Base-by-base conservation (phyloP, 345 rosid genomes). In the Dovyalis caffra region DNA sequence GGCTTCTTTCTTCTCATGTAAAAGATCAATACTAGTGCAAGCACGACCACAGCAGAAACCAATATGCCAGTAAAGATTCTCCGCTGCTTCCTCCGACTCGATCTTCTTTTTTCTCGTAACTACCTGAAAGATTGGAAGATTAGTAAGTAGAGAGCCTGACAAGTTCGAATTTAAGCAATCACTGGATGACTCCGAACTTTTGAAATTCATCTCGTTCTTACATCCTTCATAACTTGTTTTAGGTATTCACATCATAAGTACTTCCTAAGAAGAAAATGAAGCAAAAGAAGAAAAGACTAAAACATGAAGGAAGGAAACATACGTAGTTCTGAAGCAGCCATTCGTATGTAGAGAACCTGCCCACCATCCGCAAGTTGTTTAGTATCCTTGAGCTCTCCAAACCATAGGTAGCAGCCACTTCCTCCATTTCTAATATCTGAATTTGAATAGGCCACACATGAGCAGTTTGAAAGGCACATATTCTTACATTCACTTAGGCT, bases 381-480 rank as follows among this genome's bases (percentile, higher is more conserved):
- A 14, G 51, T 45, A 38, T 78, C 81, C 43, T 58, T 2, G n/a
- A 78, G 69, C 23, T 61, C 77, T 28, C 31, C 32, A 15, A 72
- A 73, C 81, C 81, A 78, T 0, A 66, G 73, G 61, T 66, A 67
- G 49, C 81, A 73, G 38, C 77, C 81, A 45, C 64, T 60, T 60
- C 73, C 73, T 56, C 68, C 69, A 20, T 11, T 40, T 71, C 45
- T 64, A 28, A 78, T 37, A 68, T 73, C 73, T 28, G 60, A 68
- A 78, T 67, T 66, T 72, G 77, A 60, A 60, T 66, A 78, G n/a
- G 73, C 77, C 11, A 8, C 74, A 51, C 81, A 78, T 4, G 35
- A 37, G 51, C 81, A 73, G 62, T 78, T 73, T 2, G 49, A 40
- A 28, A 56, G 33, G 37, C 81, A 78, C n/a, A 33, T 23, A 23